A percentile compares a stretch with the other conserved stretches of the same genome.
Conservation (phyloP, 2,329 filamentous ascomycete species). For the Epichloe typhina region DNA sequence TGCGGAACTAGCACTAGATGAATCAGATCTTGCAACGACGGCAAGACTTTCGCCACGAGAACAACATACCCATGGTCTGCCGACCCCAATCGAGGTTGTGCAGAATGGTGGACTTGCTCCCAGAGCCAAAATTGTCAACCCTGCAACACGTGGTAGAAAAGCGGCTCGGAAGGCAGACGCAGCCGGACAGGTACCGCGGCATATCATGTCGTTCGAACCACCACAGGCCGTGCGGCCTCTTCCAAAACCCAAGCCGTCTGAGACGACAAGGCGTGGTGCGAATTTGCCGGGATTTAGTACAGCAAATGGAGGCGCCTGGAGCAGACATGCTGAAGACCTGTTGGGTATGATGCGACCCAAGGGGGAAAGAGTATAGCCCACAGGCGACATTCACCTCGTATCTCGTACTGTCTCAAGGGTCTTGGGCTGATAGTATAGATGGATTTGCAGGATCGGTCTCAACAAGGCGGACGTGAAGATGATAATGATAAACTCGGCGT, state of each 20-base stretch:
- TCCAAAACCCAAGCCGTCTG: neutral
- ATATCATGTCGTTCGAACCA: constrained; percentile 24
- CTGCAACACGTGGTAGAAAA: constrained; percentile 39
- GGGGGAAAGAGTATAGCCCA: constrained; percentile 8
- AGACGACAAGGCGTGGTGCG: constrained; percentile 5
- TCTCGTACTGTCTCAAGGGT: neutral
- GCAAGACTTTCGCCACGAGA: neutral
- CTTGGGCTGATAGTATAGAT: neutral
- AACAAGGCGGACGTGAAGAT: neutral
- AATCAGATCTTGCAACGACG: neutral
- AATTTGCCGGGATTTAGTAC: constrained; percentile 31
- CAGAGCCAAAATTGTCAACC: constrained; percentile 25
- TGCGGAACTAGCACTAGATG: neutral
- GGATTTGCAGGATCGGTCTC: neutral
- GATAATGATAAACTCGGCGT: neutral
- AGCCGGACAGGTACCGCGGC: constrained; percentile 32
- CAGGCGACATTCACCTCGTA: neutral
- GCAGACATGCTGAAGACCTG: constrained; percentile 52
- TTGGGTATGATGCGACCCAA: constrained; percentile 46
- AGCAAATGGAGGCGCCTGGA: constrained; percentile 52
- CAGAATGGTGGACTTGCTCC: neutral
- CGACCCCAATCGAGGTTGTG: neutral
- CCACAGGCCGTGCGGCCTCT: constrained; percentile 7
- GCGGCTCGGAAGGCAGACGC: constrained; percentile 38
- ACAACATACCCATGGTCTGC: neutral